phyloP scores from a whole-genome alignment of 2,329 filamentous ascomycete genomes.

The Beauveria australis region DNA sequence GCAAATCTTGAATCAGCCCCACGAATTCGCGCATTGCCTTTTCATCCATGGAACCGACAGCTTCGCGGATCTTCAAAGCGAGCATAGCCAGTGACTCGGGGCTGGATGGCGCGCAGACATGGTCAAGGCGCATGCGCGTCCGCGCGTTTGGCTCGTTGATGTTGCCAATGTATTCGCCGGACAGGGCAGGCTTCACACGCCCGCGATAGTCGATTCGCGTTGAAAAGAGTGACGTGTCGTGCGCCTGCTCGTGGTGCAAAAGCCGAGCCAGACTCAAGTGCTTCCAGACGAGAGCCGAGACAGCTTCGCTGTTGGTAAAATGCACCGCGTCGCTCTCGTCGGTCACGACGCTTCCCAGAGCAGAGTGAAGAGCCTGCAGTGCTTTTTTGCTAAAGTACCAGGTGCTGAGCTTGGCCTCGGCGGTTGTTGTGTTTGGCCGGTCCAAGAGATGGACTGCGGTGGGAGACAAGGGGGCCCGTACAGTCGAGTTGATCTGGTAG shows the following conservation, averaged over 20 bases:
- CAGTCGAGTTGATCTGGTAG: background rate
- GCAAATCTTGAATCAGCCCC: background rate
- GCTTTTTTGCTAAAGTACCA: background rate
- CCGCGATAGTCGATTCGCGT: background rate
- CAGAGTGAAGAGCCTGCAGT: background rate
- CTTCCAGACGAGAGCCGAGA: slow-evolving; percentile 1
- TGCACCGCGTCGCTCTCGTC: background rate
- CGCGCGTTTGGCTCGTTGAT: background rate
- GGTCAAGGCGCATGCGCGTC: background rate
- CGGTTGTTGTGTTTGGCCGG: background rate
- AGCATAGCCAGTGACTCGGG: background rate
- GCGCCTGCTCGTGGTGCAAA: background rate
- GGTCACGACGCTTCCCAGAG: background rate
- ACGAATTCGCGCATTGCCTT: background rate
- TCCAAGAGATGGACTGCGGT: background rate
- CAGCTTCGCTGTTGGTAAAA: background rate
- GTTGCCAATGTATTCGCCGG: background rate
- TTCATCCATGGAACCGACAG: background rate
- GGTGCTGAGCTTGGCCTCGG: background rate
- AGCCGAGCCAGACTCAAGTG: background rate
- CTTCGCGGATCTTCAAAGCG: background rate
- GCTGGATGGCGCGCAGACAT: background rate
- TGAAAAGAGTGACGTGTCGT: background rate
- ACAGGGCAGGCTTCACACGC: background rate
- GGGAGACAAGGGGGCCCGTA: background rate